Percentiles rank a stretch among this genome's conserved stretches.
Conservation (phyloP, 345 rosid species). For the Dimocarpus longan region DNA sequence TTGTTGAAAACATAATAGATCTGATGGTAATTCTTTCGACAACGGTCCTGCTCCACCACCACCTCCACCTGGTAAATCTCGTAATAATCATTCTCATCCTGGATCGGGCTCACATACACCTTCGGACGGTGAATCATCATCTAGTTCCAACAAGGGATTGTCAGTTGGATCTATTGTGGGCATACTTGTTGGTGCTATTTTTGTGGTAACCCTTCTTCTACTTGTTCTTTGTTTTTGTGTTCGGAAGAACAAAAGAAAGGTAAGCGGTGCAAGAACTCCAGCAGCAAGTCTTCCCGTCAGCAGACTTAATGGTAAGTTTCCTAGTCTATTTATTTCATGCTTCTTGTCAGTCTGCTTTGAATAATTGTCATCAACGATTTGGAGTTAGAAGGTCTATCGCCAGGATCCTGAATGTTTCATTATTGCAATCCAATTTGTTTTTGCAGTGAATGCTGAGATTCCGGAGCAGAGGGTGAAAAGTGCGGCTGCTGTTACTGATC, state of each 20-base stretch:
- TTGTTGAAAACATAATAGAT: slow-evolving; percentile 56
- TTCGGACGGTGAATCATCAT: slow-evolving; percentile 45
- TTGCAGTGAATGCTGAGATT: slow-evolving; percentile 49
- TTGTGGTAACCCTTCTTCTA: slow-evolving; percentile 50
- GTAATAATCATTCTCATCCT: slow-evolving; percentile 43
- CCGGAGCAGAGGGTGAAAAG: slow-evolving; percentile 70
- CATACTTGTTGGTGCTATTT: slow-evolving; percentile 61
- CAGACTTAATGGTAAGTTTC: slow-evolving; percentile 40
- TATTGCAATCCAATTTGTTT: slow-evolving; percentile 1
- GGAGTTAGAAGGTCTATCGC: slow-evolving; percentile 13
- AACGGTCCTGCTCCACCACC: slow-evolving; percentile 80
- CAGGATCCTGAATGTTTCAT: slow-evolving; percentile 5
- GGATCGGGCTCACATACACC: slow-evolving; percentile 42
- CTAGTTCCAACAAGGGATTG: slow-evolving; percentile 54
- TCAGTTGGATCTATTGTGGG: slow-evolving; percentile 67
- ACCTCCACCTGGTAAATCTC: slow-evolving; percentile 65
- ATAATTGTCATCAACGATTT: background rate
- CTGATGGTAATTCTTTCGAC: slow-evolving; percentile 78
- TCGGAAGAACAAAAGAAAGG: slow-evolving; percentile 48
- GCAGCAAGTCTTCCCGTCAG: slow-evolving; percentile 51
- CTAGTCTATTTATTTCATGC: slow-evolving; percentile 15
- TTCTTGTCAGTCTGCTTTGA: background rate
- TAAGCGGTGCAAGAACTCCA: slow-evolving; percentile 45
- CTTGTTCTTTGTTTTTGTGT: slow-evolving; percentile 55
- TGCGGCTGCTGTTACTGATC: slow-evolving; percentile 69